These are phyloP conservation scores for Candida insectorum DNA, from an alignment of 805 yeast genomes.

Conservation along the genomic window DNA sequence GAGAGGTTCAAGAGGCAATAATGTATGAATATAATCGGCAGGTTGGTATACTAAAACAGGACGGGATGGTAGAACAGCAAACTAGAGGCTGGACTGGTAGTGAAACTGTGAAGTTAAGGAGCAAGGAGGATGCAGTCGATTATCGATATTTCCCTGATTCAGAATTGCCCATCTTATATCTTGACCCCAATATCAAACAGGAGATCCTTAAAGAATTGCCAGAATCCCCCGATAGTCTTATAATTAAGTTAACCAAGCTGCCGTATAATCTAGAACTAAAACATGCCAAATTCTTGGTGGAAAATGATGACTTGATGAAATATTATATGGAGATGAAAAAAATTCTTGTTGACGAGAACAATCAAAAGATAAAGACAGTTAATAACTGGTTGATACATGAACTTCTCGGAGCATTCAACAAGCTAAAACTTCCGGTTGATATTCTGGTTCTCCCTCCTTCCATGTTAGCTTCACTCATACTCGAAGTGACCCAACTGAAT, in stretches of 20 bases:
- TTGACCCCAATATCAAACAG: constrained; percentile 42
- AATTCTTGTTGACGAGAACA: constrained; percentile 13
- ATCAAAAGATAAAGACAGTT: constrained; percentile 36
- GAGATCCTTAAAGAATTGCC: constrained; percentile 48
- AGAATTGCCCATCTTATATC: constrained; percentile 62
- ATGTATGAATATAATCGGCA: constrained; percentile 74
- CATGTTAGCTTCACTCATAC: constrained; percentile 54
- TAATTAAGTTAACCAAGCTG: constrained; percentile 39
- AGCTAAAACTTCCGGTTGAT: constrained; percentile 38
- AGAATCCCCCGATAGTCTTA: constrained; percentile 56
- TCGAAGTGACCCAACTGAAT: constrained; percentile 39
- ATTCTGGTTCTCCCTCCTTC: constrained; percentile 28
- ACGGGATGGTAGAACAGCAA: constrained; percentile 40
- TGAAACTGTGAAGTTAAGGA: constrained; percentile 62
- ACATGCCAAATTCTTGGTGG: constrained; percentile 70
- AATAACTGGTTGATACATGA: constrained; percentile 85
- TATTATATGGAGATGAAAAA: constrained; percentile 50
- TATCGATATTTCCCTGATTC: constrained; percentile 95
- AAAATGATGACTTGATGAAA: constrained; percentile 43
- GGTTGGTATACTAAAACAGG: constrained; percentile 37
- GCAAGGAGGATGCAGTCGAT: constrained; percentile 79
- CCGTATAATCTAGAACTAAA: constrained; percentile 62
- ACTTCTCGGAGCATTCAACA: constrained; percentile 64
- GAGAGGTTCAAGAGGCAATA: constrained; percentile 76
- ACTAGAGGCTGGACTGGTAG: constrained; percentile 93